These are phyloP conservation scores for Alternaria atra DNA, from an alignment of 2,329 filamentous ascomycete genomes.

Conservation along the genomic window DNA sequence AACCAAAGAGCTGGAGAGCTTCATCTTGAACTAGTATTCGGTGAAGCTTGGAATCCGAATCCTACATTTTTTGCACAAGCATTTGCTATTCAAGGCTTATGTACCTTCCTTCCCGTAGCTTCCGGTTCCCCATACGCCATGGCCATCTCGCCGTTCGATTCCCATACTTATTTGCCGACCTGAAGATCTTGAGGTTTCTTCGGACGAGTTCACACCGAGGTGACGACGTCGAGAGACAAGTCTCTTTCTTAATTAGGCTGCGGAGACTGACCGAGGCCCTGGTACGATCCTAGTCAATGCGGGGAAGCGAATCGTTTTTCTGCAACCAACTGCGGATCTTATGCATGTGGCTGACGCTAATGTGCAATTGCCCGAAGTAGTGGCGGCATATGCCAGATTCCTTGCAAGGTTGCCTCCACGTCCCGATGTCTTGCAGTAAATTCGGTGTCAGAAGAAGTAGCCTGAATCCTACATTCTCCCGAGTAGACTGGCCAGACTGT, in stretches of 20 bases:
- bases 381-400: not conserved
- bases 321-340: not conserved
- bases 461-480: not conserved
- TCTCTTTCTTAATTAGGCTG: not conserved
- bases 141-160: not conserved
- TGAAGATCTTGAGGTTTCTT: not conserved
- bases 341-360: constrained; percentile 9
- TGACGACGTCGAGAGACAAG: constrained; percentile 9
- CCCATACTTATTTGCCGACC: not conserved
- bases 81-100: not conserved
- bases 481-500: not conserved
- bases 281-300: constrained; percentile 6
- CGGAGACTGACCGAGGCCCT: constrained; percentile 1
- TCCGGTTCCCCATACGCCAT: not conserved
- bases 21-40: not conserved
- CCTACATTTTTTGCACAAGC: not conserved
- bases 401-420: not conserved
- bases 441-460: not conserved
- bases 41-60: not conserved
- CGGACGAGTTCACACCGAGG: constrained; percentile 19
- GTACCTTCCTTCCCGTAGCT: not conserved
- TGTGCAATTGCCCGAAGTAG: not conserved
- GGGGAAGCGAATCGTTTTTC: constrained; percentile 16
- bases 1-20: not conserved
- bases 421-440: not conserved